These are phyloP conservation scores for Penicillium psychrofluorescens DNA, from an alignment of 495 filamentous ascomycete genomes.

Conservation along the genomic window DNA sequence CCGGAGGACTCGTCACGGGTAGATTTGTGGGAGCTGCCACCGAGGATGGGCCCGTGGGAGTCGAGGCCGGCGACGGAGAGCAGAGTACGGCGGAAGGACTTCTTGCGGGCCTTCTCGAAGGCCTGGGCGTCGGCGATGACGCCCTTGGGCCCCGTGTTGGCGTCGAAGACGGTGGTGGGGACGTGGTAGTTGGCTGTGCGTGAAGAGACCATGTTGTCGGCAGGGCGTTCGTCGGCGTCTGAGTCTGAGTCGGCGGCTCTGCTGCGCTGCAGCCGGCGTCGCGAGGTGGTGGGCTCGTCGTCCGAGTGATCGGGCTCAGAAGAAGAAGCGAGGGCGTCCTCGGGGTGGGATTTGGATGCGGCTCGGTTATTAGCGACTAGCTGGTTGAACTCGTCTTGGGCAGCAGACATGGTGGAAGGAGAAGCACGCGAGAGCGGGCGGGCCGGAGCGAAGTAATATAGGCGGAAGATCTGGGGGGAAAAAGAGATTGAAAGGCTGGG, in stretches of 20 bases:
- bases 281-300: constrained; percentile 43
- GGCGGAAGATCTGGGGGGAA: neutral
- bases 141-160: constrained; percentile 94
- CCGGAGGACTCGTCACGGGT: constrained; percentile 31
- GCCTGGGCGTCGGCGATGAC: constrained; percentile 93
- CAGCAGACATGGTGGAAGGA: constrained; percentile 53
- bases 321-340: constrained; percentile 45
- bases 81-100: constrained; percentile 47
- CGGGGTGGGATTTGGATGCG: constrained; percentile 45
- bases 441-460: constrained; percentile 10
- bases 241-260: constrained; percentile 31
- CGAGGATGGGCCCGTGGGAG: constrained; percentile 12
- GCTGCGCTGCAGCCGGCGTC: constrained; percentile 39
- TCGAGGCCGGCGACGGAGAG: constrained; percentile 28
- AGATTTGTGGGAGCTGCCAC: constrained; percentile 10
- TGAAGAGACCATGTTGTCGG: constrained; percentile 35
- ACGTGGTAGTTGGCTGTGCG: constrained; percentile 37
- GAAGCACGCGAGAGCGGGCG: neutral
- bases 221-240: constrained; percentile 38
- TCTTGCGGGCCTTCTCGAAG: constrained; percentile 75
- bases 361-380: constrained; percentile 54
- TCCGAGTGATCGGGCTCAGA: constrained; percentile 44
- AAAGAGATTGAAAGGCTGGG: neutral
- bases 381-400: constrained; percentile 80
- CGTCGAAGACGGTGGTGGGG: constrained; percentile 61